Evolutionary conservation across 768 basidiomycete genomes (phyloP).

Genomic region (Kwoniella heveanensis): DNA sequence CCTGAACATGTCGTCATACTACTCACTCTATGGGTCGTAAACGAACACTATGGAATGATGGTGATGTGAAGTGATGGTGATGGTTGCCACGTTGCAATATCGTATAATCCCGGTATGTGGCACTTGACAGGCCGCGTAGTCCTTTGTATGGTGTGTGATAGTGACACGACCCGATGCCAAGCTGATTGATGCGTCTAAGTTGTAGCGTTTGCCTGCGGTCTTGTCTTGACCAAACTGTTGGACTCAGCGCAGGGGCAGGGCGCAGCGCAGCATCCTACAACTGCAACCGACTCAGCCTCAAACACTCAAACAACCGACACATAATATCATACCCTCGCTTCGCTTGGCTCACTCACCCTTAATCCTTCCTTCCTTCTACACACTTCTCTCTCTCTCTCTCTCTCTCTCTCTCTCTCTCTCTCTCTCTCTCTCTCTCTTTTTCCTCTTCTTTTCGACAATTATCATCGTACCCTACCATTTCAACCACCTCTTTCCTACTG

Average conservation of each 20-base stretch:
- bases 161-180: no score
- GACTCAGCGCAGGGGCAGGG: neutral
- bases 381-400: neutral
- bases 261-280: neutral
- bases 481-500: neutral
- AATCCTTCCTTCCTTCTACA: neutral
- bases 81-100: neutral
- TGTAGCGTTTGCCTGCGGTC: neutral
- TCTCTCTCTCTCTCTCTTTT: neutral
- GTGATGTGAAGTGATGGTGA: neutral
- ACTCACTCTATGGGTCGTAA: neutral
- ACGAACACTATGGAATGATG: neutral
- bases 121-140: neutral
- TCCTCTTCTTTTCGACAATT: neutral
- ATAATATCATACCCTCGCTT: neutral
- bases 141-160: neutral
- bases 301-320: no score
- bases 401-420: no score
- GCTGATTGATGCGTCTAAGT: no score
- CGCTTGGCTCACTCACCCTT: neutral
- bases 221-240: neutral
- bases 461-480: neutral
- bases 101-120: neutral
- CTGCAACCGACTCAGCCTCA: neutral
- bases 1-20: constrained; percentile 1